Conservation (phyloP, 2,329 filamentous ascomycete genomes). For the Arthroderma sp. region DNA sequence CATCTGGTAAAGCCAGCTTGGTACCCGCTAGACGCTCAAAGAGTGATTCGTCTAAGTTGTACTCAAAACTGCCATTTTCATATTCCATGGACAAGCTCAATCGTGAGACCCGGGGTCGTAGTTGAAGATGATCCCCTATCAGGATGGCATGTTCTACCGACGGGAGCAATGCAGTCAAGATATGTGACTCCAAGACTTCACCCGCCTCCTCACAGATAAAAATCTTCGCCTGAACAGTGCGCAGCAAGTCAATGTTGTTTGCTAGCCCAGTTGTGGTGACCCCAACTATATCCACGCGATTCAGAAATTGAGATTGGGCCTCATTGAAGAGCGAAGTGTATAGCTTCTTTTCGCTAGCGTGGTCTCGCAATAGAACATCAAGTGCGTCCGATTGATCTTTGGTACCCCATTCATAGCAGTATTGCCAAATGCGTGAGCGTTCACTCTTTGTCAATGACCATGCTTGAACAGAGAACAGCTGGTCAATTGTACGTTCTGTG, state of each 20-base stretch:
- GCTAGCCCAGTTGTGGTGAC: slow-evolving; percentile 61
- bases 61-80: slow-evolving; percentile 35
- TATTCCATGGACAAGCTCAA: slow-evolving; percentile 50
- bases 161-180: slow-evolving; percentile 46
- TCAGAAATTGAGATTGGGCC: slow-evolving; percentile 25
- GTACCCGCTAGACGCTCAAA: slow-evolving; percentile 39
- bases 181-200: slow-evolving; percentile 57
- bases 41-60: slow-evolving; percentile 46
- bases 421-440: not conserved
- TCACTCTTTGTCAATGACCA: not conserved
- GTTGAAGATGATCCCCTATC: slow-evolving; percentile 62
- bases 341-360: no score
- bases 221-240: slow-evolving; percentile 42
- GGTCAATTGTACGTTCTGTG: not conserved
- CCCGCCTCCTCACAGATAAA: slow-evolving; percentile 58
- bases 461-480: not conserved
- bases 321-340: no score
- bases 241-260: slow-evolving; percentile 44
- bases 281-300: slow-evolving; percentile 47
- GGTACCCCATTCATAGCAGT: no score
- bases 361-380: no score
- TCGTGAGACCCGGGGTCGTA: slow-evolving; percentile 53
- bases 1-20: not conserved
- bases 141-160: slow-evolving; percentile 51
- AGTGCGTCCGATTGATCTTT: no score